These are phyloP conservation scores for Pythium periplocum DNA, from an alignment of 352 stramenopile species.

Conservation along the genomic window DNA sequence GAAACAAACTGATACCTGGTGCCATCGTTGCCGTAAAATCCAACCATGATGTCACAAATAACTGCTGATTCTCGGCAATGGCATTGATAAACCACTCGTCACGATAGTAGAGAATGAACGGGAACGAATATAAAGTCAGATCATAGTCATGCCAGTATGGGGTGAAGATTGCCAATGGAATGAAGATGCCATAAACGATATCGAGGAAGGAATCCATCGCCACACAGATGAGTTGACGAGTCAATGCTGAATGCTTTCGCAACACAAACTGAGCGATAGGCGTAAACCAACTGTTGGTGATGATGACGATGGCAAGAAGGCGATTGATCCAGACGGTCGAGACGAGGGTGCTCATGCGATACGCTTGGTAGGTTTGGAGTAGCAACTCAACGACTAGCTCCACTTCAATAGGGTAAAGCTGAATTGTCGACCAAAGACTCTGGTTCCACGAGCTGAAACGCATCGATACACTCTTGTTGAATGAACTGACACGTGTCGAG, in stretches of 20 bases:
- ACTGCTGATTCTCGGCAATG: conserved; percentile 11
- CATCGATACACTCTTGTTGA: no score
- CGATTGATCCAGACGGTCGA: not conserved
- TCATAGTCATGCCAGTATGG: conserved; percentile 1
- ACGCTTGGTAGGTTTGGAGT: not conserved
- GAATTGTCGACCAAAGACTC: no score
- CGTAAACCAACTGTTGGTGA: conserved; percentile 1
- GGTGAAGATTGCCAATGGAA: not conserved
- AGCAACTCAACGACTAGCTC: conserved; percentile 1
- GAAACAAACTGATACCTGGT: not conserved
- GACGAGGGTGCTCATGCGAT: not conserved
- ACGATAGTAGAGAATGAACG: not conserved
- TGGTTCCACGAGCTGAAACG: no score
- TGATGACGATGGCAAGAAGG: conserved; percentile 1
- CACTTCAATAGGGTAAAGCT: no score
- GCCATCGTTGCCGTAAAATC: conserved; percentile 10
- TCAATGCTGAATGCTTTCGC: not conserved
- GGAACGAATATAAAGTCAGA: not conserved
- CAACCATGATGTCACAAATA: conserved; percentile 14
- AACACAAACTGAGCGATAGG: no score
- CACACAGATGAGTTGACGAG: conserved; percentile 1
- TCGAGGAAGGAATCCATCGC: not conserved
- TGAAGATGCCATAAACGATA: conserved; percentile 2
- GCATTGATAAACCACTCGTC: conserved; percentile 12
- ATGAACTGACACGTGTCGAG: no score